A percentile compares a stretch with the other conserved stretches of the same genome.
phyloP scores from a whole-genome alignment of 2,329 filamentous ascomycete species.

The Penicillium sp. region DNA sequence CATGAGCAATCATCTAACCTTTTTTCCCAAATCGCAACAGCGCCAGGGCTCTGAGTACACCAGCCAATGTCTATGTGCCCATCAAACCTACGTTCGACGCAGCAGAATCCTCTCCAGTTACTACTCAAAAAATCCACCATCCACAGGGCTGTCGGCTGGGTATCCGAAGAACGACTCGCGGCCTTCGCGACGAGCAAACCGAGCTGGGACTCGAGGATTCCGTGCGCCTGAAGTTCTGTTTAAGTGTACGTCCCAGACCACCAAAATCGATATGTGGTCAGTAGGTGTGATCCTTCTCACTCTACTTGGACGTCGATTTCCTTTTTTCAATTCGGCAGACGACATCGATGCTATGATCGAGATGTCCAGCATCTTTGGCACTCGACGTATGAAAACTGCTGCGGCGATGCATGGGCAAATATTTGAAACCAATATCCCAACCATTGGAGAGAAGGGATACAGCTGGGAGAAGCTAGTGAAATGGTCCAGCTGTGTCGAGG shows the following conservation, averaged over 20 bases:
- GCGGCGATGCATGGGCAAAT: conserved; percentile 86
- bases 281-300: conserved; percentile 97
- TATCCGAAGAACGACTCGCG: conserved; percentile 91
- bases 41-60: conserved; percentile 60
- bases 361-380: conserved; percentile 92
- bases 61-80: conserved; percentile 74
- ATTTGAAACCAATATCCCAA: conserved; percentile 91
- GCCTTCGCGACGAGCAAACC: conserved; percentile 86
- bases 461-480: conserved; percentile 90
- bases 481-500: conserved; percentile 84
- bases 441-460: conserved; percentile 83
- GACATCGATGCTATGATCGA: conserved; percentile 98
- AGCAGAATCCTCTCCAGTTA: conserved; percentile 58
- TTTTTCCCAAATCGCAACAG: conserved; percentile 30
- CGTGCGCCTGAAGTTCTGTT: conserved; percentile 94
- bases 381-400: conserved; percentile 78
- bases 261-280: conserved; percentile 95
- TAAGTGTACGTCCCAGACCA: conserved; percentile 94
- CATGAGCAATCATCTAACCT: neutral
- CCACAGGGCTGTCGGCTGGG: conserved; percentile 58
- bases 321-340: conserved; percentile 98
- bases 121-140: conserved; percentile 59
- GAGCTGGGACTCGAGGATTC: conserved; percentile 93
- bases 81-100: conserved; percentile 66
- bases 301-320: conserved; percentile 86